Conservation (phyloP, 164 flowering plant species). For the Tetrastigma voinierianum region DNA sequence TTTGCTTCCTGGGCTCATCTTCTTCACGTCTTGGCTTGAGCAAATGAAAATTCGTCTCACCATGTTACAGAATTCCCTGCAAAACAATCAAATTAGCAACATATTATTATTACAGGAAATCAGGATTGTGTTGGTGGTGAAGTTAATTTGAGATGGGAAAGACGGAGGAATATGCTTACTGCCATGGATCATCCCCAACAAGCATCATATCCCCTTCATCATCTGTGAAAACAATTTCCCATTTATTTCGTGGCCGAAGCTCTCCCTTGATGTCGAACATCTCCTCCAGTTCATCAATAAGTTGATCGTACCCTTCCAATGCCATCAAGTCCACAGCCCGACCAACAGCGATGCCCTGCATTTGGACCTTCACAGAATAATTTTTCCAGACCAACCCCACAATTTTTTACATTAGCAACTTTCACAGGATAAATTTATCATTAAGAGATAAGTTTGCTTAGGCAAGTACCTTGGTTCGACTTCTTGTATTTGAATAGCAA, state of each 20-base stretch:
- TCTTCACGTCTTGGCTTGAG: slow-evolving; percentile 81
- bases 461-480: slow-evolving; percentile 75
- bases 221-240: slow-evolving; percentile 88
- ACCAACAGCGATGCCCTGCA: slow-evolving; percentile 92
- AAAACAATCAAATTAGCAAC: slow-evolving; percentile 2
- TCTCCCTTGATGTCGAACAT: slow-evolving; percentile 85
- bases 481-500: slow-evolving; percentile 46
- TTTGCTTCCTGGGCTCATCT: slow-evolving; percentile 48
- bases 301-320: slow-evolving; percentile 67
- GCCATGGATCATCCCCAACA: slow-evolving; percentile 91
- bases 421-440: neutral
- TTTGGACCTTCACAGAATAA: slow-evolving; percentile 65
- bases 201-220: slow-evolving; percentile 97
- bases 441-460: neutral
- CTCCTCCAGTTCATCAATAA: slow-evolving; percentile 69
- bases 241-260: slow-evolving; percentile 56
- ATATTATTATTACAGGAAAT: no score
- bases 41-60: slow-evolving; percentile 76
- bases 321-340: slow-evolving; percentile 80
- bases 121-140: neutral
- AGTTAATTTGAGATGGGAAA: neutral
- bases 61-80: slow-evolving; percentile 91
- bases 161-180: slow-evolving; percentile 43
- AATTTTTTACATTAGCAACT: neutral
- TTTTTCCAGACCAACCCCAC: neutral